These are phyloP conservation scores for Mucor sp. DNA, from an alignment of 371 early-diverging fungal genomes.

Conservation along the genomic window DNA sequence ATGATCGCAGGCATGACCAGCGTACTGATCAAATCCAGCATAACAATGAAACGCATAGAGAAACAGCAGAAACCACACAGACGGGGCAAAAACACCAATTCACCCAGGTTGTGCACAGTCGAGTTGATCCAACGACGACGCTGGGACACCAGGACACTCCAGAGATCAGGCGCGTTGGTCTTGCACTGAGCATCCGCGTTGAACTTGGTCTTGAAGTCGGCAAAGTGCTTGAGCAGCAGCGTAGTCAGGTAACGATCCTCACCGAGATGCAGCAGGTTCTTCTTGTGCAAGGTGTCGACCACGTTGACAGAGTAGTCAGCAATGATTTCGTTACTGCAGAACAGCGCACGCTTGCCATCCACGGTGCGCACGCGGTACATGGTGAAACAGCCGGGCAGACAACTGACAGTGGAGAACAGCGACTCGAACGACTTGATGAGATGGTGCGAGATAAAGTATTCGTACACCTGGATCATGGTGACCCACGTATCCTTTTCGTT, in stretches of 20 bases:
- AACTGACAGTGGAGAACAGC: constrained; percentile 95
- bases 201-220: constrained; percentile 92
- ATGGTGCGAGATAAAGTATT: constrained; percentile 98
- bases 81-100: constrained; percentile 81
- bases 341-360: constrained; percentile 79
- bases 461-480: constrained; percentile 99
- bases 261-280: constrained; percentile 78
- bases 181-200: constrained; percentile 91
- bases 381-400: constrained; percentile 95
- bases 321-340: constrained; percentile 86
- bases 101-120: constrained; percentile 93
- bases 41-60: constrained; percentile 97
- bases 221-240: constrained; percentile 97
- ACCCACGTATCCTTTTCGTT: constrained; percentile 91
- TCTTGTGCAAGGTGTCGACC: constrained; percentile 96
- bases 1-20: constrained; percentile 93
- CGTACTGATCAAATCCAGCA: constrained; percentile 93
- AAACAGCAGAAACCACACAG: constrained; percentile 98
- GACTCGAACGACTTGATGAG: constrained; percentile 98
- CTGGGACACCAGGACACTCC: constrained; percentile 92
- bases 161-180: constrained; percentile 96
- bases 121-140: constrained; percentile 98
- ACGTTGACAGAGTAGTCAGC: constrained; percentile 91
- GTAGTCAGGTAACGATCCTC: constrained; percentile 95
- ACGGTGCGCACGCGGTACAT: constrained; percentile 88